phyloP scores from a whole-genome alignment of 768 basidiomycete species.

The Hericium alpestre region DNA sequence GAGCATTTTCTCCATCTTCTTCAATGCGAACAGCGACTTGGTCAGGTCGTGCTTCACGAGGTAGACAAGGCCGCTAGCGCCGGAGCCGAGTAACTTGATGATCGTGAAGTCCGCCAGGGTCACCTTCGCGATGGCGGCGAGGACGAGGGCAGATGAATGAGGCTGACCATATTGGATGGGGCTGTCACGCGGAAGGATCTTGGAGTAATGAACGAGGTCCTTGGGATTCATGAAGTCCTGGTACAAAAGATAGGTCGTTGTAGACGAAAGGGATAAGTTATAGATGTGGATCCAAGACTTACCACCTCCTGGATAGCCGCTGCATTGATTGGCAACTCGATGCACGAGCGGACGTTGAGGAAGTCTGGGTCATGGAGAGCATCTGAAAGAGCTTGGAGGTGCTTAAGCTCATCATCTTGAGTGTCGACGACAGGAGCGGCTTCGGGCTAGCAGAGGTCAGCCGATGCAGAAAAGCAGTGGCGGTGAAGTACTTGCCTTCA shows the following conservation, averaged over 20 bases:
- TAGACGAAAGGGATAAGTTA: too few relatives aligned
- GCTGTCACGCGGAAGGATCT: not conserved
- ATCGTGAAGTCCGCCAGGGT: not conserved
- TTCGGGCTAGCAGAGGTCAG: too few relatives aligned
- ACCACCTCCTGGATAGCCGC: not conserved
- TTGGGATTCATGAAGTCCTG: not conserved
- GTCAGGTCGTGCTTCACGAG: not conserved
- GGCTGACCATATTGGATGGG: not conserved
- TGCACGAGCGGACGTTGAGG: not conserved
- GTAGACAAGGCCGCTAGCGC: not conserved
- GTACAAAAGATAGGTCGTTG: not conserved
- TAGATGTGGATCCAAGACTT: not conserved
- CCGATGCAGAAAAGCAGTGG: not conserved
- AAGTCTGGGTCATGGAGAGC: not conserved
- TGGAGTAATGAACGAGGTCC: not conserved
- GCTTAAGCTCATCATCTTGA: not conserved
- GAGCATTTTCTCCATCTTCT: constrained; percentile 2
- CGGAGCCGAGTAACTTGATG: constrained; percentile 1
- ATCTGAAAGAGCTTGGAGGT: not conserved
- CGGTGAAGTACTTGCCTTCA: not conserved
- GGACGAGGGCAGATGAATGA: too few relatives aligned
- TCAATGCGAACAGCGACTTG: not conserved
- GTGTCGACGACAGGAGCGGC: not conserved
- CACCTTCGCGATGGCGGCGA: not conserved
- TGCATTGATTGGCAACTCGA: not conserved